Evolutionary conservation across 768 basidiomycete species (phyloP), one percentile per base, ranked within the genome.

Genomic region (Collybia sordida): DNA sequence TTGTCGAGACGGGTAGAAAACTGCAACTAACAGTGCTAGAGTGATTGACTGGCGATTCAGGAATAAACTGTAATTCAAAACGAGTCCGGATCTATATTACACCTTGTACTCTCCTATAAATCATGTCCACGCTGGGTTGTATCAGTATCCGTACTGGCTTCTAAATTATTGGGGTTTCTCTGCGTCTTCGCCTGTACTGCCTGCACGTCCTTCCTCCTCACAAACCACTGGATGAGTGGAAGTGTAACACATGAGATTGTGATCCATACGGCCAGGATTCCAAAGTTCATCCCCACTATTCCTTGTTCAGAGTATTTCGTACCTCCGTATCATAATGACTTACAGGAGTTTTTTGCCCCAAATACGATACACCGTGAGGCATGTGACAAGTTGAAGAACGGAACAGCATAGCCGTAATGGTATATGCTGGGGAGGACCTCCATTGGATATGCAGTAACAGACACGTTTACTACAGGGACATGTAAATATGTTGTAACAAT

Each of bases 341-440:
- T 51, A 85, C 83, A 61, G 17, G 78, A 66, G 51, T 85, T 83
- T 59, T 79, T 81, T 3, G 85, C 86, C 31, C 76, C 69, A 55
- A 90, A 88, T n/a, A 85, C 62, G 48, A 90, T 71, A 21, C 80
- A 71, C 17, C 88, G 74, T 3, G 81, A 75, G 0, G 84, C 79
- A 34, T 71, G 66, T 12, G 83, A 80, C 23, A 89, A 71, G 56
- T 89, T 86, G 62, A 86, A 89, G 59, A 90, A 88, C 1, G 88
- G 88, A 54, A 72, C 73, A 0, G 79, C 86, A 54, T 82, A 86
- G 1, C 86, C 89, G 51, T 88, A 88, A 42, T 72, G 75, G 65
- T 75, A 88, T 50, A 88, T 52, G 34, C 56, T 56, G 0, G 86
- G 85, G 1, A 87, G 67, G 1, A 81, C 63, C 44, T 81, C 76